Evolutionary conservation across 176 grass and related monocot genomes (phyloP).

Genomic region (Panicum miliaceum): DNA sequence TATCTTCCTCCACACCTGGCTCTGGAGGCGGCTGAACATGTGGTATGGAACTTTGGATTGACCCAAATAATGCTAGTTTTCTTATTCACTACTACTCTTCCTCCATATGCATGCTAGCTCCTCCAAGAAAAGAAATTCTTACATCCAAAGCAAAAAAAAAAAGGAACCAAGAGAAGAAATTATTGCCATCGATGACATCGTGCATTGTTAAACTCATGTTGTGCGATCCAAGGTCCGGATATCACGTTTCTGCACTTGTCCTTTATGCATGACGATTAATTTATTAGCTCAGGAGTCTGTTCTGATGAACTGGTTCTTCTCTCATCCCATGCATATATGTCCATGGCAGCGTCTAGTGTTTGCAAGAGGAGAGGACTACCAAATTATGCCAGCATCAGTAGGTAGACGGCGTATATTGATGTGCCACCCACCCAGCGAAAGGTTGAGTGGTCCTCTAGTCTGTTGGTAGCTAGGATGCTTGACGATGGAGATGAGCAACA

Average conservation of each 20-base stretch:
- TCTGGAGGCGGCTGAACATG: neutral
- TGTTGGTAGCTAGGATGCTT: constrained; percentile 25
- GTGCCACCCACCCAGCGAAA: constrained; percentile 26
- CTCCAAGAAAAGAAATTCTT: neutral
- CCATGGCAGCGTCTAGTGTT: too few species aligned
- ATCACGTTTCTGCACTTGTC: neutral
- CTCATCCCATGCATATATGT: neutral
- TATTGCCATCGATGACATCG: neutral
- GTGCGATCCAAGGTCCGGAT: neutral
- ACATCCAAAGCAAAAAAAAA: too few species aligned
- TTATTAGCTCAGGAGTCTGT: neutral
- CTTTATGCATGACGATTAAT: neutral
- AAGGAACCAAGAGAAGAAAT: neutral
- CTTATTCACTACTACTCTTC: neutral
- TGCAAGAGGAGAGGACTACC: neutral
- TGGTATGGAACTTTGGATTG: neutral
- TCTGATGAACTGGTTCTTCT: neutral
- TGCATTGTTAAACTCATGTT: neutral
- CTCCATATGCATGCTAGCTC: neutral
- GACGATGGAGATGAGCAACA: constrained; percentile 1
- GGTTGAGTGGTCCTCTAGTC: constrained; percentile 25
- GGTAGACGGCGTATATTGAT: constrained; percentile 4
- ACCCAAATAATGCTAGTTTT: neutral
- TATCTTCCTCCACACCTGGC: constrained; percentile 25
- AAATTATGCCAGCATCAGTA: constrained; percentile 9